phyloP scores from a whole-genome alignment of 1,139 yeast genomes.

The Magnusiomyces clavatus region DNA sequence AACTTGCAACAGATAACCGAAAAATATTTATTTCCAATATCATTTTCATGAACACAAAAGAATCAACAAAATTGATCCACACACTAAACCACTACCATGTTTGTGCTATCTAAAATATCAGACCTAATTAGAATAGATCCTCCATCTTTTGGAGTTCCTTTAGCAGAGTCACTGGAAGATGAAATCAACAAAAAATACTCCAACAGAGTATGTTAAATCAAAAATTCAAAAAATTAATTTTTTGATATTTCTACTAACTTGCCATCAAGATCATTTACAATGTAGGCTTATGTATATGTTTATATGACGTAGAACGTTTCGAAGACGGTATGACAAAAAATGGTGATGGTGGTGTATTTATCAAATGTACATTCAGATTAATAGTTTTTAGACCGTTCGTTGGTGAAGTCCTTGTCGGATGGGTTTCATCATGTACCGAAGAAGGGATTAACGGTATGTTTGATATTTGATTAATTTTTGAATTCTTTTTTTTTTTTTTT shows the following conservation, averaged over 20 bases:
- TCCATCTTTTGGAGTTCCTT: conserved; percentile 64
- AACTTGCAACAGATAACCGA: too few relatives aligned
- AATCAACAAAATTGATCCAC: too few relatives aligned
- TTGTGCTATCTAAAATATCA: conserved; percentile 66
- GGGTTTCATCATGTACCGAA: conserved; percentile 80
- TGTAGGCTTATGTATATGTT: conserved; percentile 73
- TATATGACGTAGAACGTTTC: conserved; percentile 73
- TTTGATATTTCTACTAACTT: not conserved
- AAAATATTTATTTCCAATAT: too few relatives aligned
- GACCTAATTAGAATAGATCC: conserved; percentile 90
- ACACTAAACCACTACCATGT: conserved; percentile 43
- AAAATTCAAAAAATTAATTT: conserved; percentile 19
- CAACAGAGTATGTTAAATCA: conserved; percentile 41
- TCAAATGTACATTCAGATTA: conserved; percentile 59
- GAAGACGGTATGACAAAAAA: conserved; percentile 87
- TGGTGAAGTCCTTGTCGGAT: conserved; percentile 90
- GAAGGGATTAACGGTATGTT: conserved; percentile 66
- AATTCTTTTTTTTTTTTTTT: not conserved
- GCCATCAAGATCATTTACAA: conserved; percentile 48
- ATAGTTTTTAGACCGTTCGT: conserved; percentile 88
- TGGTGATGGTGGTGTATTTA: conserved; percentile 91
- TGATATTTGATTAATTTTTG: not conserved
- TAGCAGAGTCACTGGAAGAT: conserved; percentile 62
- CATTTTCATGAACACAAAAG: too few relatives aligned
- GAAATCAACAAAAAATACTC: conserved; percentile 81